These are phyloP conservation scores for Oehlia diaphana DNA, from an alignment of 192 early-diverging fungal species.

Conservation along the genomic window DNA sequence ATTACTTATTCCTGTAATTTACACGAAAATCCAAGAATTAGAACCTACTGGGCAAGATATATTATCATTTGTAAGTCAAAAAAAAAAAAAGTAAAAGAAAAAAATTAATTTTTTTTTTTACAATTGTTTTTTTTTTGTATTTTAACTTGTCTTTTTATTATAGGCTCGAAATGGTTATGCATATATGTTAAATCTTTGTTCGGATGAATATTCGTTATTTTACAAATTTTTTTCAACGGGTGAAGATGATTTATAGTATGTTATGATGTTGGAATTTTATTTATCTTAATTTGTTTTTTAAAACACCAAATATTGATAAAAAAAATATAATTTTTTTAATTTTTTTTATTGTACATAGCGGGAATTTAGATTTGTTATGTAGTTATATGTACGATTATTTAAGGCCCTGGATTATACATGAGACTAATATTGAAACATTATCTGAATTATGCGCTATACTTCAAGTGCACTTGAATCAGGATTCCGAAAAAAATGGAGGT, in stretches of 20 bases:
- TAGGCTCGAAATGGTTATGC: slow-evolving; percentile 78
- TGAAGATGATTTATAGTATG: slow-evolving; percentile 74
- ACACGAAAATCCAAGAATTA: slow-evolving; percentile 60
- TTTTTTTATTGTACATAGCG: slow-evolving; percentile 39
- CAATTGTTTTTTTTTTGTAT: neutral
- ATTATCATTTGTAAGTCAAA: slow-evolving; percentile 53
- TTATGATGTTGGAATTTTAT: neutral
- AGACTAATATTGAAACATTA: slow-evolving; percentile 75
- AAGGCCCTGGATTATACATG: slow-evolving; percentile 86
- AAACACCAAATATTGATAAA: neutral
- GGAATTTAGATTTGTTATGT: slow-evolving; percentile 74
- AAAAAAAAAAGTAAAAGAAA: no score
- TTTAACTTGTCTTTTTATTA: neutral
- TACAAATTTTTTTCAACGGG: slow-evolving; percentile 76
- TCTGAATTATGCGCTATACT: slow-evolving; percentile 81
- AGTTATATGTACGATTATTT: slow-evolving; percentile 80
- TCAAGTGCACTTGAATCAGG: slow-evolving; percentile 54
- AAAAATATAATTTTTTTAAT: neutral
- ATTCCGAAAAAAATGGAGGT: slow-evolving; percentile 33
- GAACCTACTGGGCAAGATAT: slow-evolving; percentile 50
- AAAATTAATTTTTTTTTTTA: no score
- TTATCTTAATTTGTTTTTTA: neutral
- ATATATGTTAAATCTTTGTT: slow-evolving; percentile 81
- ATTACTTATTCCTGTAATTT: slow-evolving; percentile 66
- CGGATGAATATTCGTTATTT: slow-evolving; percentile 82